A percentile compares a stretch with the other conserved stretches of the same genome.
These are phyloP conservation scores for Chalaropsis thielavioides DNA, from an alignment of 2,329 filamentous ascomycete species.

Conservation along the genomic window DNA sequence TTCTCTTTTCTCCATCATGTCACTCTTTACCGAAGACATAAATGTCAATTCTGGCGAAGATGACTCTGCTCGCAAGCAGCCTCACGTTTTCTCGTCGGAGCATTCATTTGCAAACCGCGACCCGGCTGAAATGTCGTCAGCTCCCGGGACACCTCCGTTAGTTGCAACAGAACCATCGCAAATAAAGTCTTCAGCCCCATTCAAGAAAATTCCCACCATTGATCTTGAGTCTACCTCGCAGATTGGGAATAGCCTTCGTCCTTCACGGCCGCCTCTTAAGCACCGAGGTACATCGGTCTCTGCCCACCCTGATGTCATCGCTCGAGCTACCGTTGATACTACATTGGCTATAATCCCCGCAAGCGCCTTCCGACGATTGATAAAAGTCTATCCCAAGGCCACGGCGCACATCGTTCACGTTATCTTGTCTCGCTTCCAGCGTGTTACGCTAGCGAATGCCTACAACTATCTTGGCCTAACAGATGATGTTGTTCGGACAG, in stretches of 20 bases:
- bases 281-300: conserved; percentile 47
- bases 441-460: conserved; percentile 86
- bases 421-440: conserved; percentile 82
- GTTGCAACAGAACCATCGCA: not conserved
- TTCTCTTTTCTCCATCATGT: conserved; percentile 91
- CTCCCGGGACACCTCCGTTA: conserved; percentile 15
- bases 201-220: conserved; percentile 19
- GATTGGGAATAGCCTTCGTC: not conserved
- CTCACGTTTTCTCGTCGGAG: conserved; percentile 1
- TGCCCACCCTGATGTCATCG: conserved; percentile 90
- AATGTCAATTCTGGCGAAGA: conserved; percentile 61
- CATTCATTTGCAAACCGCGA: not conserved
- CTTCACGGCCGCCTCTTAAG: conserved; percentile 3
- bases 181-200: not conserved
- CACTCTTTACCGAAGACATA: conserved; percentile 90
- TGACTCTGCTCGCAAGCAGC: conserved; percentile 20
- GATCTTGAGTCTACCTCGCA: conserved; percentile 1
- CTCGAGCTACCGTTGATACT: conserved; percentile 88
- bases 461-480: conserved; percentile 89
- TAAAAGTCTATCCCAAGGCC: conserved; percentile 86
- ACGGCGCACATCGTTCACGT: conserved; percentile 97
- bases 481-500: conserved; percentile 79
- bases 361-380: conserved; percentile 83
- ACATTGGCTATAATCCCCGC: conserved; percentile 97
- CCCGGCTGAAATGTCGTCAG: conserved; percentile 5